Evolutionary conservation across 2,329 filamentous ascomycete species (phyloP).

Genomic region (Paraphaeosphaeria sporulosa): DNA sequence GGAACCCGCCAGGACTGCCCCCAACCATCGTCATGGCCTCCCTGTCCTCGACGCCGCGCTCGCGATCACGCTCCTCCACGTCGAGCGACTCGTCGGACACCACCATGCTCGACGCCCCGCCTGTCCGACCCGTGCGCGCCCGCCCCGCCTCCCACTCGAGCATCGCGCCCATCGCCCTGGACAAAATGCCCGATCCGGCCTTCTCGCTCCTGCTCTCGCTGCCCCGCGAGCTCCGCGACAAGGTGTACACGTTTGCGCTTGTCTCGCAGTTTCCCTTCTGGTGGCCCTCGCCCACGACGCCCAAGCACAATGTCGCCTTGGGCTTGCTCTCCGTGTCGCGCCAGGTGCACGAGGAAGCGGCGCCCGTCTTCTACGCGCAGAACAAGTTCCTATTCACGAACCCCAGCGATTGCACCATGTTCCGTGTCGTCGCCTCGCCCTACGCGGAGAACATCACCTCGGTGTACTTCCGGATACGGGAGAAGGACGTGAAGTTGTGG

Average conservation of each 20-base stretch:
- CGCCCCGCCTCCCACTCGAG: slow-evolving; percentile 33
- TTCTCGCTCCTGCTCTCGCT: slow-evolving; percentile 46
- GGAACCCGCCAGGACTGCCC: neutral
- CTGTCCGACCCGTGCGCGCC: slow-evolving; percentile 35
- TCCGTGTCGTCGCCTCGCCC: slow-evolving; percentile 43
- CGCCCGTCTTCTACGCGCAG: slow-evolving; percentile 42
- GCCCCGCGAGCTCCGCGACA: slow-evolving; percentile 47
- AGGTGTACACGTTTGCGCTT: slow-evolving; percentile 44
- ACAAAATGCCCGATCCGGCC: slow-evolving; percentile 26
- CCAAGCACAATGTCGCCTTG: slow-evolving; percentile 31
- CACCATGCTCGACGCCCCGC: slow-evolving; percentile 44
- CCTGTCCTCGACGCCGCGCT: slow-evolving; percentile 36
- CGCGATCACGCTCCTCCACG: slow-evolving; percentile 40
- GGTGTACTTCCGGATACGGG: slow-evolving; percentile 46
- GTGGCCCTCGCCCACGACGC: slow-evolving; percentile 37
- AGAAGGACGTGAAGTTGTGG: slow-evolving; percentile 49
- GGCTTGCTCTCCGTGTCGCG: slow-evolving; percentile 38
- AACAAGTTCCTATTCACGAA: slow-evolving; percentile 51
- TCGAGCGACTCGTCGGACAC: slow-evolving; percentile 40
- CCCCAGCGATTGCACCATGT: slow-evolving; percentile 51
- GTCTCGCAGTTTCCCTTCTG: slow-evolving; percentile 42
- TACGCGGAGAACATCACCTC: slow-evolving; percentile 36
- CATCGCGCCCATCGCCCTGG: slow-evolving; percentile 17
- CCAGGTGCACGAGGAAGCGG: slow-evolving; percentile 44
- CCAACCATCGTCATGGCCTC: slow-evolving; percentile 36